Evolutionary conservation across 768 basidiomycete genomes (phyloP), one percentile per base, ranked within the genome.

Genomic region (Galerina sulciceps): DNA sequence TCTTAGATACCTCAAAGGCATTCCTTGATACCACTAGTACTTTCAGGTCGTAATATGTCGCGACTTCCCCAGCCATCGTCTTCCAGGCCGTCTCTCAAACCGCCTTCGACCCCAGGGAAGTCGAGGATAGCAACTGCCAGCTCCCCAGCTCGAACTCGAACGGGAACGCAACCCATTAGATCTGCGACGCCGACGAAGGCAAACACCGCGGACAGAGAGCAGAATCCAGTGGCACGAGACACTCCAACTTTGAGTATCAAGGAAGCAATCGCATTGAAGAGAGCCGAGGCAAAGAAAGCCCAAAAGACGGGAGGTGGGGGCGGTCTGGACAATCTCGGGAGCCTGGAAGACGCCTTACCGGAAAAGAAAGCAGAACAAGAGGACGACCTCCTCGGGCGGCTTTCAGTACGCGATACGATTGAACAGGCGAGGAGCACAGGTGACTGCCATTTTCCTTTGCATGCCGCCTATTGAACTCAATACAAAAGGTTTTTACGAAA

Each of bases 341-440:
- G 69, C 17, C 64, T 86, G 38, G 85, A 85, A 63, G 84, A 88
- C 59, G 78, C 79, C 13, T 65, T 79, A 10, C 82, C 83, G 10
- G 65, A 74, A 23, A 66, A 62, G 4, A 66, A 69, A 4, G 52
- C 67, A 15, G 71, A 70, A 36, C 76, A 78, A 50, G 81, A 81
- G 10, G 85, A 82, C 17, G 82, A 86, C 54, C 75, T 85, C 6
- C 73, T 88, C 0, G 89, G 91, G 26, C 76, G 91, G 42, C 84
- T 85, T 73, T 81, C 89, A 13, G 73, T 90, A 51, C 82, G 84
- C 54, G 90, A 93, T 66, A 83, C 87, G 0, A 93, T 94, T 40
- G 90, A 92, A 64, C 86, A 87, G 46, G 90, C 85, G 10, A 83
- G 88, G 51, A 89, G 81, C 64, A 88, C 89, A 78, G 91, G 91